Conservation (phyloP, 1,284 basidiomycete species). For the Cystobasidiaceae sp. region DNA sequence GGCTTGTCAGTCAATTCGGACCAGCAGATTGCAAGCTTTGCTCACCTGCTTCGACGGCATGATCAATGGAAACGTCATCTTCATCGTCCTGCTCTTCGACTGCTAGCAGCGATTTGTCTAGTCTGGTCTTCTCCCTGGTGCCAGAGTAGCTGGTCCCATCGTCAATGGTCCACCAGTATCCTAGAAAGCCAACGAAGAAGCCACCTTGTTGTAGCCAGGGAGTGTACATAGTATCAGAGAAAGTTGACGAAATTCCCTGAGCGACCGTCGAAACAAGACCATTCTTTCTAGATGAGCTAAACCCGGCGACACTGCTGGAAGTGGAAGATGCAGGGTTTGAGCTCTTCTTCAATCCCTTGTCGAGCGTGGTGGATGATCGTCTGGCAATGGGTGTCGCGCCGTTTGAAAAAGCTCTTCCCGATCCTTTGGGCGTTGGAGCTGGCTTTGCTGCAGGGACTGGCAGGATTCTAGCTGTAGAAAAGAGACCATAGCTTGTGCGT, state of each 20-base stretch:
- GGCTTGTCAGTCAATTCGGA: not conserved
- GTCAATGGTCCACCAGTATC: slow-evolving; percentile 40
- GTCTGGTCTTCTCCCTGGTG: slow-evolving; percentile 33
- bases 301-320: not conserved
- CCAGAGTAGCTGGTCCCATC: slow-evolving; percentile 33
- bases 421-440: not conserved
- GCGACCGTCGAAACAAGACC: slow-evolving; percentile 10
- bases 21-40: too few relatives aligned
- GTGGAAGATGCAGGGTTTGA: slow-evolving; percentile 24
- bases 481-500: slow-evolving; percentile 74
- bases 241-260: slow-evolving; percentile 10
- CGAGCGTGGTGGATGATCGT: slow-evolving; percentile 3
- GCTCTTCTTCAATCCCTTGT: not conserved
- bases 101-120: slow-evolving; percentile 32
- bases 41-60: not conserved
- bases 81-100: slow-evolving; percentile 36
- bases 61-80: slow-evolving; percentile 29
- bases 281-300: slow-evolving; percentile 16
- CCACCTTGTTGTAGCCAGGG: slow-evolving; percentile 27
- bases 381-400: slow-evolving; percentile 3
- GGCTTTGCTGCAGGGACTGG: slow-evolving; percentile 37
- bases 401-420: slow-evolving; percentile 5
- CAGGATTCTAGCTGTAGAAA: slow-evolving; percentile 66
- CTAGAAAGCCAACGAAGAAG: slow-evolving; percentile 40
- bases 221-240: slow-evolving; percentile 1